Evolutionary conservation across 116 monocot species (phyloP).

Genomic region (Papilionanthe hybrid): DNA sequence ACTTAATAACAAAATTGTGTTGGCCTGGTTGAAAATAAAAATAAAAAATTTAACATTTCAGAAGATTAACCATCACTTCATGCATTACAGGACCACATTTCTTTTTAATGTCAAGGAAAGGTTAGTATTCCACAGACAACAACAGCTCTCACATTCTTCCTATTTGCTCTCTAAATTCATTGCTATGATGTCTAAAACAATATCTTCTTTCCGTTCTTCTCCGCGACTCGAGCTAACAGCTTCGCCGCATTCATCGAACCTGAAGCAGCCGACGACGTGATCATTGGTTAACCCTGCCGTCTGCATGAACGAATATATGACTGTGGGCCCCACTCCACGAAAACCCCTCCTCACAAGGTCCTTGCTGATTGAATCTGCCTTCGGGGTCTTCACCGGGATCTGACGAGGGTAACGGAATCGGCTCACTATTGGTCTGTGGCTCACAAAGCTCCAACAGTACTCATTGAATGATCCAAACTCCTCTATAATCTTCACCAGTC

Average conservation of each 20-base stretch:
- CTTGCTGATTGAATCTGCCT: conserved; percentile 71
- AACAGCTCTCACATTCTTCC: neutral
- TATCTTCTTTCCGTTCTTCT: neutral
- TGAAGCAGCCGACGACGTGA: conserved; percentile 51
- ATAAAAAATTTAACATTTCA: neutral
- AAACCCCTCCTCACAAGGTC: conserved; percentile 69
- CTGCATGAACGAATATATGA: conserved; percentile 86
- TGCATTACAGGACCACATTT: neutral
- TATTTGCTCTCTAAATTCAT: neutral
- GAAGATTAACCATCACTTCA: neutral
- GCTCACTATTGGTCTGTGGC: conserved; percentile 46
- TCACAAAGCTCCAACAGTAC: conserved; percentile 71
- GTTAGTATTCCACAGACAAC: neutral
- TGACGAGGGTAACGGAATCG: conserved; percentile 49
- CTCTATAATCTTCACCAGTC: conserved; percentile 37
- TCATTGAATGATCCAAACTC: conserved; percentile 71
- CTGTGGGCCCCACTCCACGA: conserved; percentile 55
- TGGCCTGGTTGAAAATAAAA: neutral
- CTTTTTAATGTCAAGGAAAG: neutral
- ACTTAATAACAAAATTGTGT: neutral
- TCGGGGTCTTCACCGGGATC: conserved; percentile 61
- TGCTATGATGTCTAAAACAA: neutral
- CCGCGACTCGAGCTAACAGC: neutral
- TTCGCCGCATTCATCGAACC: conserved; percentile 19
- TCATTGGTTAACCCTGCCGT: conserved; percentile 59